phyloP scores from a whole-genome alignment of 495 filamentous ascomycete genomes.

The Neurospora sp. region DNA sequence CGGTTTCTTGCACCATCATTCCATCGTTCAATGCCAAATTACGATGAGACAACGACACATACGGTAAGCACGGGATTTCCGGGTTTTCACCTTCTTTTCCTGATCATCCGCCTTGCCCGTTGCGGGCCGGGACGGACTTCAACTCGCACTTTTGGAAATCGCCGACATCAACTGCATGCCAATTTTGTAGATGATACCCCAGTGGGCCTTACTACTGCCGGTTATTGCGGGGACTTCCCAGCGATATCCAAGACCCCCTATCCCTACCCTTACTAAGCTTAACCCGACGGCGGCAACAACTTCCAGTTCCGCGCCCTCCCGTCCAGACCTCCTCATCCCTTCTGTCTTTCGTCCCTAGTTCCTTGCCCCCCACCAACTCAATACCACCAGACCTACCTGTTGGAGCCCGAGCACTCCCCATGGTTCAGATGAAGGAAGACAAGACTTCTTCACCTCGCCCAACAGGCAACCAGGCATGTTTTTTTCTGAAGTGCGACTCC shows the following conservation, averaged over 20 bases:
- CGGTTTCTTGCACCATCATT: not conserved
- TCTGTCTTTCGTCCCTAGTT: not conserved
- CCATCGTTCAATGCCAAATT: not conserved
- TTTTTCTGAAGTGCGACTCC: not conserved
- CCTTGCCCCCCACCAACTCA: not conserved
- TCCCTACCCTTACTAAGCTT: not conserved
- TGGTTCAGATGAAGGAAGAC: not conserved
- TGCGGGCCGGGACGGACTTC: not conserved
- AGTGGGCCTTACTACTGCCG: not conserved
- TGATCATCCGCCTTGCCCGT: not conserved
- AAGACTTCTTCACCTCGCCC: not conserved
- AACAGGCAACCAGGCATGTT: not conserved
- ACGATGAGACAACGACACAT: not conserved
- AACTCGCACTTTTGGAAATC: not conserved
- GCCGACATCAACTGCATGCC: not conserved
- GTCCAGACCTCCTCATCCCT: not conserved
- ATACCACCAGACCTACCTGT: not conserved
- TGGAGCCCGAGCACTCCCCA: not conserved
- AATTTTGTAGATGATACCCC: not conserved
- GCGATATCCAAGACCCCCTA: not conserved
- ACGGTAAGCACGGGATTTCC: not conserved
- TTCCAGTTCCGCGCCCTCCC: not conserved
- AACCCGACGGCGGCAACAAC: not conserved
- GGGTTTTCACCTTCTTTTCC: not conserved
- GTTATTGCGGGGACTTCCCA: not conserved